A percentile compares a stretch with the other conserved stretches of the same genome.
Evolutionary conservation across 495 filamentous ascomycete species (phyloP).

Genomic region (Parathielavia appendiculata): DNA sequence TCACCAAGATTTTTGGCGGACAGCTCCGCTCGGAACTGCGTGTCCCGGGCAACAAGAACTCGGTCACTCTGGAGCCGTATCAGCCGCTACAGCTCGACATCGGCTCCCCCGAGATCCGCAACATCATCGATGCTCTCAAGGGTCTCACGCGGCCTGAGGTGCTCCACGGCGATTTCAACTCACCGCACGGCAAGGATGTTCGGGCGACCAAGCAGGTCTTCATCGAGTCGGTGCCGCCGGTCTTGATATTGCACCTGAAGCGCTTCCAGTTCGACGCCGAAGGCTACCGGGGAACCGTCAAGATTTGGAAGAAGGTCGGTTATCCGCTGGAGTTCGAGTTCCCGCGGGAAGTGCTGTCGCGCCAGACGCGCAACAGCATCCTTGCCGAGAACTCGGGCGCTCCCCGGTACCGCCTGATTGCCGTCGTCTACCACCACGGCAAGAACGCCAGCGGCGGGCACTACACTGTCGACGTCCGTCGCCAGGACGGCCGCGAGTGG

Average conservation of each 20-base stretch:
- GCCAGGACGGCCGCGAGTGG: conserved; percentile 92
- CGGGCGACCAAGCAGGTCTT: conserved; percentile 88
- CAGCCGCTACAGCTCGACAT: conserved; percentile 95
- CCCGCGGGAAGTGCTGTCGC: conserved; percentile 84
- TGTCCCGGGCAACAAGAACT: conserved; percentile 80
- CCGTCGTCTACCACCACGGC: conserved; percentile 96
- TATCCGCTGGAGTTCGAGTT: conserved; percentile 94
- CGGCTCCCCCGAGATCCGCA: conserved; percentile 72
- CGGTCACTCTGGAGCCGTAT: conserved; percentile 87
- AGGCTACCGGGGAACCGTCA: conserved; percentile 82
- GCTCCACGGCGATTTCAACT: conserved; percentile 81
- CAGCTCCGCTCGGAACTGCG: conserved; percentile 84
- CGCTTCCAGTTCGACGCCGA: conserved; percentile 91
- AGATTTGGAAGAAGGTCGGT: conserved; percentile 97
- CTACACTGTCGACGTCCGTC: conserved; percentile 92
- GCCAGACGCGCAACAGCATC: conserved; percentile 60
- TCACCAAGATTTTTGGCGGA: conserved; percentile 92
- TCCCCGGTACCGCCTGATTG: conserved; percentile 77
- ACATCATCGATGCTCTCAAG: conserved; percentile 86
- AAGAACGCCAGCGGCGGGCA: conserved; percentile 93
- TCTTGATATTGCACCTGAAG: conserved; percentile 92
- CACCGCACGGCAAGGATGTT: conserved; percentile 67
- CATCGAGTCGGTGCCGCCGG: conserved; percentile 86
- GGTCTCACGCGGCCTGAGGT: conserved; percentile 77
- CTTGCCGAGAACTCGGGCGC: conserved; percentile 55